Percentiles rank a stretch among this genome's conserved stretches.
Evolutionary conservation across 345 rosid species (phyloP).

Genomic region (Salix udensis): DNA sequence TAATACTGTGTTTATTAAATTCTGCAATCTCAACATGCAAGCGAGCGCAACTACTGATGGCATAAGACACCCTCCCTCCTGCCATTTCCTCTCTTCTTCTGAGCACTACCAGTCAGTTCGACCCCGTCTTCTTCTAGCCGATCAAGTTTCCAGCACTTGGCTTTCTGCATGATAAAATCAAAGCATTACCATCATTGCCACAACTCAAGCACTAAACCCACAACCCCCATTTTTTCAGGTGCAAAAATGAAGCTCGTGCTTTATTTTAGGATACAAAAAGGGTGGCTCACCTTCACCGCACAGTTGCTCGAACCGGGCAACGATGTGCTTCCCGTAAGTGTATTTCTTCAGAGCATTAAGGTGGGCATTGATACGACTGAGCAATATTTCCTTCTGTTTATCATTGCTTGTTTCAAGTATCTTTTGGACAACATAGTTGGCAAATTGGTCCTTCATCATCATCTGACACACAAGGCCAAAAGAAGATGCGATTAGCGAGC

Average conservation of each 20-base stretch:
- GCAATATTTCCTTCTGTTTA: constrained; percentile 56
- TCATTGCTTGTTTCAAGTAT: constrained; percentile 74
- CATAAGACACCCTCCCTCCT: too few species aligned
- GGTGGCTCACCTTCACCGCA: constrained; percentile 61
- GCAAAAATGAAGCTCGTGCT: too few species aligned
- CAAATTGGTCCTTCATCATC: constrained; percentile 99
- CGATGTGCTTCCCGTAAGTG: constrained; percentile 96
- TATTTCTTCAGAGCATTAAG: constrained; percentile 81
- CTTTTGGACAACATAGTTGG: constrained; percentile 93
- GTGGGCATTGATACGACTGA: constrained; percentile 58
- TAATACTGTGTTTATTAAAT: too few species aligned
- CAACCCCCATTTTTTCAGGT: too few species aligned
- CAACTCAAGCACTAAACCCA: not conserved
- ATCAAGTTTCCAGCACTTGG: not conserved
- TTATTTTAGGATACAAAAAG: too few species aligned
- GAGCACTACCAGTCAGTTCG: not conserved
- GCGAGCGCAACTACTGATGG: too few species aligned
- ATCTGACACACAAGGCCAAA: constrained; percentile 34
- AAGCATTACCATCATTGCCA: not conserved
- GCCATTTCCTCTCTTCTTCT: not conserved
- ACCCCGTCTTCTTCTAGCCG: not conserved
- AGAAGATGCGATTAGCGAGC: not conserved
- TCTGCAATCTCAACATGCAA: too few species aligned
- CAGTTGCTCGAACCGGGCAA: constrained; percentile 83
- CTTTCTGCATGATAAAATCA: constrained; percentile 2